A percentile compares a stretch with the other conserved stretches of the same genome.
These are phyloP conservation scores for Sanghuangporus sanghuang DNA, from an alignment of 1,284 basidiomycete genomes.

Conservation along the genomic window DNA sequence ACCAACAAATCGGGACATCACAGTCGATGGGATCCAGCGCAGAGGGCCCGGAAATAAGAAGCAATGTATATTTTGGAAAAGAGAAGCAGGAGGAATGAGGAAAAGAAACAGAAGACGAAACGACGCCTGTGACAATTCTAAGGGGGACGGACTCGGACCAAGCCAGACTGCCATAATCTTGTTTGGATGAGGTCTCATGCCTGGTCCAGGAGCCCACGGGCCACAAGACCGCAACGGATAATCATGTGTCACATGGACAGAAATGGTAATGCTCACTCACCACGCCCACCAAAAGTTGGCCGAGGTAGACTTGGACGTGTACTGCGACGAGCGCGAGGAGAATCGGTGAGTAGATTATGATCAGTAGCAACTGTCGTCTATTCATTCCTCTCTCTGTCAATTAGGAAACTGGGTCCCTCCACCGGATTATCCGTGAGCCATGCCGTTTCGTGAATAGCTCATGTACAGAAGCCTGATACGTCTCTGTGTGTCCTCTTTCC, in stretches of 20 bases:
- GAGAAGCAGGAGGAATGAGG: neutral
- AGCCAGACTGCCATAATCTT: neutral
- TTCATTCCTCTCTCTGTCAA: neutral
- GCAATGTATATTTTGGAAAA: neutral
- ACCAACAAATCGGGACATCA: neutral
- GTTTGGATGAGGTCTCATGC: neutral
- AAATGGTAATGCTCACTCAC: neutral
- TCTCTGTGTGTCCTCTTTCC: neutral
- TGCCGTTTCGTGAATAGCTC: constrained; percentile 4
- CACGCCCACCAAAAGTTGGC: neutral
- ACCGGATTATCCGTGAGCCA: neutral
- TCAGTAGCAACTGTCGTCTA: neutral
- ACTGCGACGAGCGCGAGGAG: neutral
- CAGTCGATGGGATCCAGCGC: neutral
- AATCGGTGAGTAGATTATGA: neutral
- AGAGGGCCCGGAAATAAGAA: constrained; percentile 4
- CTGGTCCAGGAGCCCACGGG: neutral
- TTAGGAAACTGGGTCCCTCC: neutral
- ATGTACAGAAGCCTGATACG: constrained; percentile 10
- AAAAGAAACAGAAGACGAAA: neutral
- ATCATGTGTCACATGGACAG: neutral
- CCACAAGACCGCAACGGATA: neutral
- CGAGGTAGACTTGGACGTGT: neutral
- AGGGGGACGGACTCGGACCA: neutral
- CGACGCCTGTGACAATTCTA: neutral